Conservation (phyloP, 768 basidiomycete genomes). For the Clavaria fumosa region DNA sequence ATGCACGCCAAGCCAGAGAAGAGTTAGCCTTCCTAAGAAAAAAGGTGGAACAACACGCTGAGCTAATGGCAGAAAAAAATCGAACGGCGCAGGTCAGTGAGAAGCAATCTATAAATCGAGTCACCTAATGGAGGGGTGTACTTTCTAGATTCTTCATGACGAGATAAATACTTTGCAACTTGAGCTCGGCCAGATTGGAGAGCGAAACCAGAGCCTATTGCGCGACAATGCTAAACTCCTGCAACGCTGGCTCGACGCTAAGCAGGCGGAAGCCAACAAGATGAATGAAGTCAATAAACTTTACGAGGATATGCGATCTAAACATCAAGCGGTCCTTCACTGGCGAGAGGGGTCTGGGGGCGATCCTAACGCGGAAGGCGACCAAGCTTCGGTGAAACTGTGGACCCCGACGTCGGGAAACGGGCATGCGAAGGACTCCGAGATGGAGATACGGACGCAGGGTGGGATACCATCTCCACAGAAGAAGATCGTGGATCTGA, state of each 20-base stretch:
- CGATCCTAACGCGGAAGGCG: slow-evolving; percentile 15
- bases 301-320: slow-evolving; percentile 75
- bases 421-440: slow-evolving; percentile 39
- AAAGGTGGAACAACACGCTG: slow-evolving; percentile 72
- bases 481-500: slow-evolving; percentile 62
- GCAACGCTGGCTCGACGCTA: slow-evolving; percentile 93
- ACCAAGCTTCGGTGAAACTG: slow-evolving; percentile 19
- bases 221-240: slow-evolving; percentile 92
- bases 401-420: slow-evolving; percentile 47
- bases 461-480: slow-evolving; percentile 61
- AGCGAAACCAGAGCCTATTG: slow-evolving; percentile 71
- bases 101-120: too few species aligned
- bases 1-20: slow-evolving; percentile 58
- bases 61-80: slow-evolving; percentile 81
- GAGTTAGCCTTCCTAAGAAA: slow-evolving; percentile 53
- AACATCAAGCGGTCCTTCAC: slow-evolving; percentile 43
- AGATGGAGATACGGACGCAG: slow-evolving; percentile 35
- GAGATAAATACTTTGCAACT: slow-evolving; percentile 87
- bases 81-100: slow-evolving; percentile 69
- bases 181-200: slow-evolving; percentile 80
- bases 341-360: slow-evolving; percentile 33
- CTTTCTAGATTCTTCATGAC: slow-evolving; percentile 74
- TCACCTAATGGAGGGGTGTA: too few species aligned
- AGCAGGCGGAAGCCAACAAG: slow-evolving; percentile 82
- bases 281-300: slow-evolving; percentile 91